phyloP scores from a whole-genome alignment of 176 grass and related monocot genomes.

The Raddia guianensis region DNA sequence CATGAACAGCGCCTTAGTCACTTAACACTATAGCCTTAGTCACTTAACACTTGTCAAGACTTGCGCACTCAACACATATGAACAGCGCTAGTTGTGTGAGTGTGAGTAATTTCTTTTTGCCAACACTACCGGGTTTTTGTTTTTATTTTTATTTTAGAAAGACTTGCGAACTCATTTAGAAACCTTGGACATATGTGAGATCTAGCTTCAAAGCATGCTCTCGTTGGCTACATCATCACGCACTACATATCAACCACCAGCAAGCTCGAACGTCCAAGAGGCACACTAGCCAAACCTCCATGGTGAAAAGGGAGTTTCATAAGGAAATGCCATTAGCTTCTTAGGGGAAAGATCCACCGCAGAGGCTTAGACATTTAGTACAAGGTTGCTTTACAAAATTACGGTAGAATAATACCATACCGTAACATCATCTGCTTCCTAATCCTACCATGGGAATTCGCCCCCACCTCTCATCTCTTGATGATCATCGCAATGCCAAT shows the following conservation, averaged over 20 bases:
- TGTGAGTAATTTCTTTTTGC: too few relatives aligned
- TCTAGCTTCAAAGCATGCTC: background rate
- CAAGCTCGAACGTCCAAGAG: background rate
- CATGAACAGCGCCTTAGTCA: too few relatives aligned
- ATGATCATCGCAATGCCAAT: background rate
- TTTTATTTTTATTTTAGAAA: too few relatives aligned
- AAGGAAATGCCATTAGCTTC: conserved; percentile 19
- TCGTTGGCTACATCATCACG: background rate
- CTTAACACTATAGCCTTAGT: too few relatives aligned
- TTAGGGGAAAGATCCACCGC: conserved; percentile 34
- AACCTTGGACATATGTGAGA: conserved; percentile 14
- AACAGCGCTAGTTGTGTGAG: too few relatives aligned
- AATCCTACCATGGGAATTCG: conserved; percentile 27
- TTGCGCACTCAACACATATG: too few relatives aligned
- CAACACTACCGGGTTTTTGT: too few relatives aligned
- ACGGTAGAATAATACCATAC: conserved; percentile 17
- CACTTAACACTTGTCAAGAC: too few relatives aligned
- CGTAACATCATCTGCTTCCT: conserved; percentile 5
- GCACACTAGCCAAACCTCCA: background rate
- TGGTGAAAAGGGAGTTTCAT: background rate
- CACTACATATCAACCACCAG: background rate
- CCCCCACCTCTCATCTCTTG: conserved; percentile 8
- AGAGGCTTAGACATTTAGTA: conserved; percentile 3
- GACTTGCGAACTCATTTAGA: too few relatives aligned
- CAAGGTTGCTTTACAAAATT: conserved; percentile 51